Base-by-base conservation (phyloP, 2,329 filamentous ascomycete species). In the Mollisiaceae sp. region DNA sequence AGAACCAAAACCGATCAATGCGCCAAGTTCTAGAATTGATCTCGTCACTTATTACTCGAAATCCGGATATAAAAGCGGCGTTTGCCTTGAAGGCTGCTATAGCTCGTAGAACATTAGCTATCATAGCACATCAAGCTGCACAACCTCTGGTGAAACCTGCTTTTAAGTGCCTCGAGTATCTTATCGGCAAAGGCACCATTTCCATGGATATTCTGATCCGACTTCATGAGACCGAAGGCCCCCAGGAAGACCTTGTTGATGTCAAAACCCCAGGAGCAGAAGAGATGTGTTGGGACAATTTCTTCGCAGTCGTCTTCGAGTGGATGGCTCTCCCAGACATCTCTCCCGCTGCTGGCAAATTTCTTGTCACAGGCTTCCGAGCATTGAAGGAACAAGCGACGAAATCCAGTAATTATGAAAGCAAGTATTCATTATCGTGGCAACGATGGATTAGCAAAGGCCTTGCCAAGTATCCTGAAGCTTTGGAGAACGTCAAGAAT, bases 131-230 rank as follows among this genome's bases (percentile, higher is more conserved):
- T 64, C 82, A 85, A 66, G 86, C 86, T 39, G 82, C 87, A 18
- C 88, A 86, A 68, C 84, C 88, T 11, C 81, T 89, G 60, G 87
- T 88, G 47, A 92, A 92, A 75, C 90, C 90, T 41, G 86, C 89
- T 8, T 84, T 93, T 67, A 88, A 89, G 72, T 85, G 85, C 18
- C 78, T 92, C 43, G 87, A 90, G 57, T 84, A 89, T 71, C 85
- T 93, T 64, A 74, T 93, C 3, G 79, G 82, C 57, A 92, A 91
- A 75, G 79, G 81, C 1, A 80, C 89, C 14, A 77, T 90, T 32
- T 79, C 78, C 71, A 71, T 69, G 9, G 45, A 64, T 20, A 70
- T 73, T 36, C 56, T 77, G 8, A 56, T 72, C 27, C 22, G 38
- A 24, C 59, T 50, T 15, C 72, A 73, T 59, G 41, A 8, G 18